Conservation (phyloP, 768 basidiomycete species). For the Tricholoma matsutake region DNA sequence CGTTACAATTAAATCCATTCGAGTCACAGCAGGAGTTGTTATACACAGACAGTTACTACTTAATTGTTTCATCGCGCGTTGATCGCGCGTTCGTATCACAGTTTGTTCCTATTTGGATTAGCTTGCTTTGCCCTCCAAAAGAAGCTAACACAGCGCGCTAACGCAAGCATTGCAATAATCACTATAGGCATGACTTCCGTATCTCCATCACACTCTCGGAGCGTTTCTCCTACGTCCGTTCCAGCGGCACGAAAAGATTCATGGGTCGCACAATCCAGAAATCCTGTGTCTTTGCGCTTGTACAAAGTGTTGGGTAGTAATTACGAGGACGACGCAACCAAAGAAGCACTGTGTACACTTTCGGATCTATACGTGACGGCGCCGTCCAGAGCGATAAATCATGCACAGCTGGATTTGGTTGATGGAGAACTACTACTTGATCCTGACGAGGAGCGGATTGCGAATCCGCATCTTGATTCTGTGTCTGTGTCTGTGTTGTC, state of each 20-base stretch:
- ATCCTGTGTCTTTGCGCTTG: slow-evolving; percentile 82
- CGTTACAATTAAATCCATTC: too few relatives aligned
- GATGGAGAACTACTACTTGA: slow-evolving; percentile 23
- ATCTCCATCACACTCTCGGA: slow-evolving; percentile 8
- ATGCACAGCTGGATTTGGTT: slow-evolving; percentile 20
- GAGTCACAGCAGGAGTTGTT: too few relatives aligned
- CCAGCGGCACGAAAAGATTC: slow-evolving; percentile 16
- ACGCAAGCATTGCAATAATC: too few relatives aligned
- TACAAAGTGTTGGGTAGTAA: slow-evolving; percentile 87
- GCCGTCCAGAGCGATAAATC: slow-evolving; percentile 32
- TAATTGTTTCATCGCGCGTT: too few relatives aligned
- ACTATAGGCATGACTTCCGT: slow-evolving; percentile 7
- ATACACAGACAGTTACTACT: too few relatives aligned
- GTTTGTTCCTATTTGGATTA: background rate
- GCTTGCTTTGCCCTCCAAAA: background rate
- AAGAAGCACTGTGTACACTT: slow-evolving; percentile 78
- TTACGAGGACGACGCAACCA: slow-evolving; percentile 73
- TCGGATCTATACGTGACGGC: slow-evolving; percentile 67
- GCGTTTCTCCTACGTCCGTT: slow-evolving; percentile 5
- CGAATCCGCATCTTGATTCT: slow-evolving; percentile 12
- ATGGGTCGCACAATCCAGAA: slow-evolving; percentile 37
- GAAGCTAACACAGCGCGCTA: too few relatives aligned
- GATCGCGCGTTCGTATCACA: too few relatives aligned
- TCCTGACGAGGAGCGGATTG: slow-evolving; percentile 25
- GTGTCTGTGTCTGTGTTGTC: slow-evolving; percentile 18